Percentiles rank a stretch among this genome's conserved stretches.
These are phyloP conservation scores for Persicaria tinctoria DNA, from an alignment of 148 eudicot genomes.

Conservation along the genomic window DNA sequence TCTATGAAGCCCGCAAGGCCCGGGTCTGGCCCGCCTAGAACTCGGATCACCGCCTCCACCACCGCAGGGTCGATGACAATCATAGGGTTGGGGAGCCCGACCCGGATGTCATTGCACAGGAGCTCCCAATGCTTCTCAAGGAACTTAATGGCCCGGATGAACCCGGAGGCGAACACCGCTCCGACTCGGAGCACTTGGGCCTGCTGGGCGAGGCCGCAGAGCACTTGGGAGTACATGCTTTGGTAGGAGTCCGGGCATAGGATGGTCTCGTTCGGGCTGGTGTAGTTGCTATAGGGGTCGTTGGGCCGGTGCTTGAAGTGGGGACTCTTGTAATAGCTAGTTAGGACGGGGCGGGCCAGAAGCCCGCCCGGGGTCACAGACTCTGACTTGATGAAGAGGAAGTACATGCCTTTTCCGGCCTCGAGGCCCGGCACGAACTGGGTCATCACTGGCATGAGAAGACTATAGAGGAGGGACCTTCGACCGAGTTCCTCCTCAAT, in stretches of 20 bases:
- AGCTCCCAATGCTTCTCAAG: conserved; percentile 29
- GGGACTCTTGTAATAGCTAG: conserved; percentile 36
- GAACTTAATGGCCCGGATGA: conserved; percentile 42
- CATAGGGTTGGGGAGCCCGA: conserved; percentile 20
- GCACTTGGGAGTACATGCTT: conserved; percentile 55
- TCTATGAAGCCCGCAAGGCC: conserved; percentile 27
- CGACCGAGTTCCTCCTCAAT: conserved; percentile 32
- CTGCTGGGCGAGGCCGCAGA: conserved; percentile 29
- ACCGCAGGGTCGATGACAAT: conserved; percentile 23
- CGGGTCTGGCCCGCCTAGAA: conserved; percentile 22
- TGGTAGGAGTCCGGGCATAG: conserved; percentile 45
- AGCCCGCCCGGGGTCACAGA: conserved; percentile 39
- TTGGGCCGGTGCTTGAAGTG: conserved; percentile 28
- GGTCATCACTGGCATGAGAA: conserved; percentile 45
- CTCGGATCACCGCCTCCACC: conserved; percentile 20
- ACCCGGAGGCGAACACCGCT: conserved; percentile 31
- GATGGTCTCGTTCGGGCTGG: conserved; percentile 44
- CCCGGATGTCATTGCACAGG: conserved; percentile 30
- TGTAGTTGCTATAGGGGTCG: conserved; percentile 40
- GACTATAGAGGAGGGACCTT: conserved; percentile 33
- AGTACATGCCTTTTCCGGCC: conserved; percentile 46
- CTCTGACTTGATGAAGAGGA: conserved; percentile 40
- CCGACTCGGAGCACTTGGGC: conserved; percentile 36
- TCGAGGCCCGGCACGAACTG: conserved; percentile 36
- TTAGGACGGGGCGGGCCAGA: conserved; percentile 39